Conservation (phyloP, 1,139 yeast species). For the Candida glucosophila region DNA sequence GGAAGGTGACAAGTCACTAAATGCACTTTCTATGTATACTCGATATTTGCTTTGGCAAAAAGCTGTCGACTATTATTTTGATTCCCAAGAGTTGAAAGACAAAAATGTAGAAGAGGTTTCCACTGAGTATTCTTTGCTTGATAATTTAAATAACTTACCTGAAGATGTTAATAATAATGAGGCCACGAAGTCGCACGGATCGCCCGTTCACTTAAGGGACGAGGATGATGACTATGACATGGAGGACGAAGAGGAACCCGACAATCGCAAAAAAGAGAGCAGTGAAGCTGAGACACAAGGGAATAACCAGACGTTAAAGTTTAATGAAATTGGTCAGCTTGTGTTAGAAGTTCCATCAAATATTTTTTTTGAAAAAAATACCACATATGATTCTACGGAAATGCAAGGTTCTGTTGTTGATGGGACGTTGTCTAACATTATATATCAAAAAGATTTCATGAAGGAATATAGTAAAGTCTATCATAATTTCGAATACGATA, state of each 20-base stretch:
- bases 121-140: conserved; percentile 32
- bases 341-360: conserved; percentile 24
- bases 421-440: conserved; percentile 7
- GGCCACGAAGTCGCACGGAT: conserved; percentile 7
- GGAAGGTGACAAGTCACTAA: conserved; percentile 43
- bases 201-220: conserved; percentile 13
- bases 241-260: conserved; percentile 25
- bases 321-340: conserved; percentile 21
- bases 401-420: conserved; percentile 4
- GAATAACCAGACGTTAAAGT: conserved; percentile 5
- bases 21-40: conserved; percentile 51
- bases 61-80: conserved; percentile 51
- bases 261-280: conserved; percentile 17
- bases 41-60: conserved; percentile 68
- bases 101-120: conserved; percentile 23
- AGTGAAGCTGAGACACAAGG: conserved; percentile 8
- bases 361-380: conserved; percentile 10
- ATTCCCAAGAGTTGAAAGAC: conserved; percentile 19
- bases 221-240: conserved; percentile 37
- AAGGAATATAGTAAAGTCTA: conserved; percentile 52
- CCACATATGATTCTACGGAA: conserved; percentile 4
- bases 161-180: conserved; percentile 15
- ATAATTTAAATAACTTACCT: conserved; percentile 17
- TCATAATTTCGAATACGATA: conserved; percentile 78
- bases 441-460: conserved; percentile 31